Conservation (phyloP, 108 stramenopile species). For the Discostella stelligeroides region DNA sequence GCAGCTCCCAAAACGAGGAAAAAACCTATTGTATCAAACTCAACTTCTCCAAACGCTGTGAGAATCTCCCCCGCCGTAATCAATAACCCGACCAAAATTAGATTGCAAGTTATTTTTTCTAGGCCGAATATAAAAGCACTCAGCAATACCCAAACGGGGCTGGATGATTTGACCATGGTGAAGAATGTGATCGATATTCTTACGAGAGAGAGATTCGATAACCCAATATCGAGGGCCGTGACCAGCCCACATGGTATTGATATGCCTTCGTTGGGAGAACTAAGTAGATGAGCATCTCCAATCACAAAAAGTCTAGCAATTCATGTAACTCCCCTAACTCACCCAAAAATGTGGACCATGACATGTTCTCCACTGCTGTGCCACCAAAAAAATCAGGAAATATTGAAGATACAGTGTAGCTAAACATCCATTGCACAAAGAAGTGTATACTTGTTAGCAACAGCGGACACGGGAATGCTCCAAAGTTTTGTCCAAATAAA, state of each 20-base stretch:
- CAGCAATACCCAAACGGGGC: constrained; percentile 80
- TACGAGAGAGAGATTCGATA: constrained; percentile 81
- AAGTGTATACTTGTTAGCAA: constrained; percentile 86
- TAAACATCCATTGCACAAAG: constrained; percentile 80
- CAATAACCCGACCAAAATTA: constrained; percentile 66
- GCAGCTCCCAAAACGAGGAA: constrained; percentile 70
- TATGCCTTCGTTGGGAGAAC: constrained; percentile 32
- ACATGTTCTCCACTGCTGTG: constrained; percentile 61
- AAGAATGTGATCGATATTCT: constrained; percentile 85
- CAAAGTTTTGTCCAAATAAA: constrained; percentile 73
- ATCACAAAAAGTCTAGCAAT: not conserved
- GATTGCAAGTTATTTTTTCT: constrained; percentile 75
- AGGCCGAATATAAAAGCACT: constrained; percentile 86
- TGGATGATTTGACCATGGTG: constrained; percentile 88
- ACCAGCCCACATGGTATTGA: constrained; percentile 84
- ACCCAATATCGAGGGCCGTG: constrained; percentile 78
- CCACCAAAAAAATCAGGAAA: constrained; percentile 70
- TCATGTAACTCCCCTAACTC: constrained; percentile 1
- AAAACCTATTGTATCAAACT: constrained; percentile 69
- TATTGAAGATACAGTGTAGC: constrained; percentile 48
- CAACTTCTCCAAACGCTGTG: constrained; percentile 71
- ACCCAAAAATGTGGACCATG: constrained; percentile 69
- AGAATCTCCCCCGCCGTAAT: constrained; percentile 80
- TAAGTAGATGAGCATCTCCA: not conserved
- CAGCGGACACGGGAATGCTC: constrained; percentile 85